A percentile compares a stretch with the other conserved stretches of the same genome.
These are phyloP conservation scores for Phytophthora pisi DNA, from an alignment of 352 stramenopile species.

Conservation along the genomic window DNA sequence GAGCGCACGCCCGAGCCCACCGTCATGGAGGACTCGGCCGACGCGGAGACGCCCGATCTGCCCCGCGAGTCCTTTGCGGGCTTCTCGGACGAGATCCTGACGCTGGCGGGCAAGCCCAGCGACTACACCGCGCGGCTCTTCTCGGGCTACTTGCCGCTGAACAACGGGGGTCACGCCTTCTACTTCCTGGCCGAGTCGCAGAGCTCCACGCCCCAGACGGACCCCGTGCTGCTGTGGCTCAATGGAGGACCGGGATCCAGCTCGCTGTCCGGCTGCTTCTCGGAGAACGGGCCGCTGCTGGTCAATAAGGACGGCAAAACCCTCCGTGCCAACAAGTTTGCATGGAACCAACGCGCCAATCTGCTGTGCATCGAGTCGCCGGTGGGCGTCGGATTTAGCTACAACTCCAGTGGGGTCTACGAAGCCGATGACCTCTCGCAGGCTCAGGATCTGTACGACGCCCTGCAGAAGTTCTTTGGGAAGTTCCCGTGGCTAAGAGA, in stretches of 20 bases:
- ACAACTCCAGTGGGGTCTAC: conserved; percentile 70
- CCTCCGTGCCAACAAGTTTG: conserved; percentile 53
- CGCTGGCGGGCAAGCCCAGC: conserved; percentile 46
- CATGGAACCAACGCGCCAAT: conserved; percentile 66
- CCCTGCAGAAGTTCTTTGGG: conserved; percentile 84
- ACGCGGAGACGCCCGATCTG: conserved; percentile 11
- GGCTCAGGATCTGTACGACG: conserved; percentile 75
- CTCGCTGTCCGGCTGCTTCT: conserved; percentile 66
- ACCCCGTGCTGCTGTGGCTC: conserved; percentile 73
- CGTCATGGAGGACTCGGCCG: conserved; percentile 27
- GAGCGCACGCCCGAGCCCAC: conserved; percentile 12
- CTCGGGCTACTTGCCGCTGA: conserved; percentile 60
- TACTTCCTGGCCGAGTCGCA: conserved; percentile 78
- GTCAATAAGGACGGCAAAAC: conserved; percentile 57
- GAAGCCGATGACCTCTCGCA: conserved; percentile 73
- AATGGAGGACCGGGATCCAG: conserved; percentile 69
- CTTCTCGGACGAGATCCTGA: conserved; percentile 51
- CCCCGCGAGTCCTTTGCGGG: conserved; percentile 36
- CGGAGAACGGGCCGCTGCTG: conserved; percentile 74
- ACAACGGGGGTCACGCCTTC: conserved; percentile 65
- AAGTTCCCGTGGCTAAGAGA: conserved; percentile 83
- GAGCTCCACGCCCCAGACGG: conserved; percentile 36
- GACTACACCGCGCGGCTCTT: conserved; percentile 61
- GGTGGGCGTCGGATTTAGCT: conserved; percentile 69
- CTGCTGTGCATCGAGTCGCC: conserved; percentile 71